phyloP scores from a whole-genome alignment of 352 stramenopile species.

The Phytophthora fragariaefolia region DNA sequence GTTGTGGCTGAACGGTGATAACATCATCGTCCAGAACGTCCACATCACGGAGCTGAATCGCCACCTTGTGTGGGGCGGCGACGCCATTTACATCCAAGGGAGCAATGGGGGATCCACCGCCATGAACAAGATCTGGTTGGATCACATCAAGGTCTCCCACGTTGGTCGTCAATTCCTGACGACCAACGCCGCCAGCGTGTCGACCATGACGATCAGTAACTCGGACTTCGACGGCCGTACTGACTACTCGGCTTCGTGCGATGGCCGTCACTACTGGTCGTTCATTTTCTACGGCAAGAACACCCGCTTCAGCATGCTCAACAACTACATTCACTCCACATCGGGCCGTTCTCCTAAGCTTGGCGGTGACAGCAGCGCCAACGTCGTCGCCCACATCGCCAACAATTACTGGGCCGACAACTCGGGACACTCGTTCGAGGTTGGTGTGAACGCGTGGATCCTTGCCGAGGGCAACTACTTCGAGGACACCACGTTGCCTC shows the following conservation, averaged over 20 bases:
- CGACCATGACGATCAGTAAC: slow-evolving; percentile 51
- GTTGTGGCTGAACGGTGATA: slow-evolving; percentile 41
- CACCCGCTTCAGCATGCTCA: slow-evolving; percentile 43
- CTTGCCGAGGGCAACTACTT: slow-evolving; percentile 59
- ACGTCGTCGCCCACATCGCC: slow-evolving; percentile 35
- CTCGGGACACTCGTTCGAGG: slow-evolving; percentile 44
- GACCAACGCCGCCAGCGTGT: slow-evolving; percentile 37
- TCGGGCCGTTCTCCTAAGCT: slow-evolving; percentile 40
- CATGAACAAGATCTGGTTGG: slow-evolving; percentile 51
- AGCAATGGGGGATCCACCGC: slow-evolving; percentile 23
- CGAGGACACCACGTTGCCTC: slow-evolving; percentile 32
- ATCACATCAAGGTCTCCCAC: slow-evolving; percentile 47
- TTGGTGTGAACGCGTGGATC: slow-evolving; percentile 37
- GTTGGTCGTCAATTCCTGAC: slow-evolving; percentile 32
- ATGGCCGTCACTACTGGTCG: slow-evolving; percentile 53
- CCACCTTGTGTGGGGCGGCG: slow-evolving; percentile 37
- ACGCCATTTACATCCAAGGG: slow-evolving; percentile 36
- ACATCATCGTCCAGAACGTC: slow-evolving; percentile 56
- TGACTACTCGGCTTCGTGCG: slow-evolving; percentile 42
- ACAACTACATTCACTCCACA: slow-evolving; percentile 43
- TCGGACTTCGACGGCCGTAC: slow-evolving; percentile 53
- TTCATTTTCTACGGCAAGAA: slow-evolving; percentile 41
- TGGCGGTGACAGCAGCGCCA: slow-evolving; percentile 8
- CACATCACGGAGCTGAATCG: slow-evolving; percentile 39
- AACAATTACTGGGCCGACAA: slow-evolving; percentile 51